phyloP scores from a whole-genome alignment of 23 red algal species.

The Gracilaria domingensis region DNA sequence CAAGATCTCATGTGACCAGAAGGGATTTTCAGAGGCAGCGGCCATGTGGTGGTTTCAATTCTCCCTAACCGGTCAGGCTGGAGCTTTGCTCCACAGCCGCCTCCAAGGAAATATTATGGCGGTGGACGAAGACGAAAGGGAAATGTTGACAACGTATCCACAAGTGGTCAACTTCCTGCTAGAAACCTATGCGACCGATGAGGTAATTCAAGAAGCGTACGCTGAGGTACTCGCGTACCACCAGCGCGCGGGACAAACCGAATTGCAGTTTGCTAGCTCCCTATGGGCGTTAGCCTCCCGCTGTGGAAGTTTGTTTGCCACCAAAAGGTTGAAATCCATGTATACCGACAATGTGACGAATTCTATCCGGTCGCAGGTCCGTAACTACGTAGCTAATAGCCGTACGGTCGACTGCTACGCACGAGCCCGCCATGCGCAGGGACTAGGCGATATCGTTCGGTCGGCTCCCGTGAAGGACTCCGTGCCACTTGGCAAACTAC shows the following conservation, averaged over 20 bases:
- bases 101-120: too few relatives aligned
- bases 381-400: background rate
- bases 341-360: too few relatives aligned
- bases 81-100: background rate
- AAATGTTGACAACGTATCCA: background rate
- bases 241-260: too few relatives aligned
- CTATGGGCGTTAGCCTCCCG: too few relatives aligned
- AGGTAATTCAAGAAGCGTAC: too few relatives aligned
- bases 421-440: slow-evolving; percentile 17
- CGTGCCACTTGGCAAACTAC: too few relatives aligned
- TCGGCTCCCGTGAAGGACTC: background rate
- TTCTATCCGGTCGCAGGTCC: background rate
- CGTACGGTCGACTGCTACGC: background rate
- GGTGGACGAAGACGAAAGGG: background rate
- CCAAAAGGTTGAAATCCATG: too few relatives aligned
- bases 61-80: background rate
- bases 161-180: background rate
- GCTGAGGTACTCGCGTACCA: too few relatives aligned
- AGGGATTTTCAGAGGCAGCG: background rate
- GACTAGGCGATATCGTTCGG: background rate
- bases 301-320: too few relatives aligned
- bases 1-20: slow-evolving; percentile 3
- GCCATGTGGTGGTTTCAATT: background rate
- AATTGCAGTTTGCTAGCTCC: too few relatives aligned
- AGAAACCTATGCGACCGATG: background rate